Conservation (phyloP, 768 basidiomycete genomes). For the Auricularia auricula-judae region DNA sequence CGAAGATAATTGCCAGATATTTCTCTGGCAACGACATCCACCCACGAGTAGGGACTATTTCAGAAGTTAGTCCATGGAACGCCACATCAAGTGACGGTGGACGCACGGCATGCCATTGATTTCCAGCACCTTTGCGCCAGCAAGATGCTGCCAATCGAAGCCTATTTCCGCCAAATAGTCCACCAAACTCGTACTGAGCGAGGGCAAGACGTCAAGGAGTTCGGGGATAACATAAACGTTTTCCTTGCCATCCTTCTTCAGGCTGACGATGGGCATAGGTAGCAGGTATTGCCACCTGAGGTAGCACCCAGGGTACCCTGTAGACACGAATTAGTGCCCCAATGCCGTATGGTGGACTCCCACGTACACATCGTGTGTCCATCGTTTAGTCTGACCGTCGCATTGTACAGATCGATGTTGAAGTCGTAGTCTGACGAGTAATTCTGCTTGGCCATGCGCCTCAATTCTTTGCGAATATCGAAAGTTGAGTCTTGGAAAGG, state of each 20-base stretch:
- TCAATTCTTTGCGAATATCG: slow-evolving; percentile 6
- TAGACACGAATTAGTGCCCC: not conserved
- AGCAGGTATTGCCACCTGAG: slow-evolving; percentile 5
- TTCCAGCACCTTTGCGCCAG: slow-evolving; percentile 8
- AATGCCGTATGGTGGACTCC: not conserved
- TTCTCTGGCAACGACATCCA: not conserved
- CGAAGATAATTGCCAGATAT: not conserved
- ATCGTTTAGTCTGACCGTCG: slow-evolving; percentile 8
- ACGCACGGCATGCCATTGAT: slow-evolving; percentile 7
- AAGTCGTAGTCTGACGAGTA: slow-evolving; percentile 12
- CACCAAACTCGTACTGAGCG: slow-evolving; percentile 4
- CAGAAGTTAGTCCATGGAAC: not conserved
- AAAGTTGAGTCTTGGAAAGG: slow-evolving; percentile 8
- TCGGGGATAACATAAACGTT: slow-evolving; percentile 9
- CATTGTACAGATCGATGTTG: slow-evolving; percentile 10
- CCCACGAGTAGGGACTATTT: not conserved
- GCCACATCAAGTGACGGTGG: not conserved
- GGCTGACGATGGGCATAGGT: slow-evolving; percentile 8
- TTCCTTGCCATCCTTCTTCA: slow-evolving; percentile 5
- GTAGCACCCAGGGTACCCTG: not conserved
- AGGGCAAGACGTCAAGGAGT: slow-evolving; percentile 3
- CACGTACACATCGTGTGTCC: slow-evolving; percentile 6
- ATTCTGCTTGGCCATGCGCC: slow-evolving; percentile 4
- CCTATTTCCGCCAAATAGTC: slow-evolving; percentile 6
- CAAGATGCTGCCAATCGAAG: slow-evolving; percentile 6